Base-by-base conservation (phyloP, 371 early-diverging fungal species). In the Syncephalastrum contaminatum region DNA sequence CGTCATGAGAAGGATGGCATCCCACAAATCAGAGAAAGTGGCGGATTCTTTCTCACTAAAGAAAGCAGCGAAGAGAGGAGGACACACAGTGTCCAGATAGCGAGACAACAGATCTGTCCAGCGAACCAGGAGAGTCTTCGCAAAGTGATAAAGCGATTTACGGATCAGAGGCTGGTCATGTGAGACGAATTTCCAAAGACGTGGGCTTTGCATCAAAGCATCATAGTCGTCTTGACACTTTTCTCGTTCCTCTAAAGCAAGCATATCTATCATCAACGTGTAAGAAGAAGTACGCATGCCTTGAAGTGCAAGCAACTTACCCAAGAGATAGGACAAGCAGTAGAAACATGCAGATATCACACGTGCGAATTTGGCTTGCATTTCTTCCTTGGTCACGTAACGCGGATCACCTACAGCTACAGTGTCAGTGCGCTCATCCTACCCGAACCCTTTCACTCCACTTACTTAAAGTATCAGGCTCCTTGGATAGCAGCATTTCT, bases 321-420 rank as follows among this genome's bases (percentile, higher is more conserved):
- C 77, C 39, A 82, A 70, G n/a, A 86, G 58, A 56, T 80, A 74
- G 10, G 77, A 77, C 43, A 84, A 27, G 20, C 79, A 61, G 22
- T 78, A 74, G 22, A 86, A 67, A 8, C 81, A 67, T 22, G 80
- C 70, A 0, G 83, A 61, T 1, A 86, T 73, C 4, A 86, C 80
- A 49, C 86, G 75, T 1, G 77, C 78, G 54, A 82, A 87, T 39
- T 86, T 83, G 16, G 83, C 62, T 2, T 62, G 64, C 84, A 83
- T 84, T 21, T 88, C 88, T 53, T 86, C 87, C 51, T 75, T 73
- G 6, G 83, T 73, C 12, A 75, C 82, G 71, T 85, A 84, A 13
- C 87, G 61, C 21, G 82, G 77, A 63, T 87, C 88, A 52, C 75
- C 80, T 80, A 45, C 18, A 36, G 16, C 42, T 4, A 1, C 39